These are phyloP conservation scores for Aspergillus sp. DNA, from an alignment of 2,329 filamentous ascomycete genomes.

Conservation along the genomic window DNA sequence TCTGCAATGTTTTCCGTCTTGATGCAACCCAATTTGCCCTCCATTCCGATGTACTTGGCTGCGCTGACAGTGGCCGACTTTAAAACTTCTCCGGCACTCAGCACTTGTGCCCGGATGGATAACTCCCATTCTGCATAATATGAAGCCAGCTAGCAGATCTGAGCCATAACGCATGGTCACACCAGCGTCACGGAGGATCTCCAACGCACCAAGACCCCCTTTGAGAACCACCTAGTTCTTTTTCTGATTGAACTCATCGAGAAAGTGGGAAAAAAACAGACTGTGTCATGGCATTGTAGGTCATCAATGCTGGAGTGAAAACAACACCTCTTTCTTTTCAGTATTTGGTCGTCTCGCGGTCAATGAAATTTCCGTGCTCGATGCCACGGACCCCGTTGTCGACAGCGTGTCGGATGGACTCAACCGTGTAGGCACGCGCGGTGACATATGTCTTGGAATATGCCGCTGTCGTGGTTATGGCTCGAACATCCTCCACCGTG, in stretches of 20 bases:
- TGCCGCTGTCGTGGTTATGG: constrained; percentile 45
- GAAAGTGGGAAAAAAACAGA: constrained; percentile 12
- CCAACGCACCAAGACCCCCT: constrained; percentile 39
- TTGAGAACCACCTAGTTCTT: constrained; percentile 47
- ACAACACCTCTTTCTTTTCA: constrained; percentile 43
- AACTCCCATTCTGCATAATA: constrained; percentile 44
- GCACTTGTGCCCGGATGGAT: constrained; percentile 34
- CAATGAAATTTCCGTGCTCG: constrained; percentile 45
- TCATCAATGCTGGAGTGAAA: constrained; percentile 48
- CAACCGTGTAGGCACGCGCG: constrained; percentile 50
- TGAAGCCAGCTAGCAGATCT: constrained; percentile 46
- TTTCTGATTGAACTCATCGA: constrained; percentile 11
- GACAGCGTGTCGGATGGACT: constrained; percentile 48
- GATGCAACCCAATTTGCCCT: constrained; percentile 44
- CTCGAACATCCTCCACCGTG: constrained; percentile 47
- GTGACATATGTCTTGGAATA: constrained; percentile 49
- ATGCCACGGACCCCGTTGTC: constrained; percentile 49
- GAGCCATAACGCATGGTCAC: constrained; percentile 51
- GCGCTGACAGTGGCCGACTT: constrained; percentile 46
- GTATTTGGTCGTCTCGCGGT: constrained; percentile 39
- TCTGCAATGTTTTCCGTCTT: constrained; percentile 46
- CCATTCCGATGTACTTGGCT: constrained; percentile 42
- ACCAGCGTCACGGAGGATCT: constrained; percentile 44
- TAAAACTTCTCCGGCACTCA: constrained; percentile 38
- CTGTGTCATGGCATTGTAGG: constrained; percentile 44